These are phyloP conservation scores for Geranomyces variabilis DNA, from an alignment of 192 early-diverging fungal genomes.

Conservation along the genomic window DNA sequence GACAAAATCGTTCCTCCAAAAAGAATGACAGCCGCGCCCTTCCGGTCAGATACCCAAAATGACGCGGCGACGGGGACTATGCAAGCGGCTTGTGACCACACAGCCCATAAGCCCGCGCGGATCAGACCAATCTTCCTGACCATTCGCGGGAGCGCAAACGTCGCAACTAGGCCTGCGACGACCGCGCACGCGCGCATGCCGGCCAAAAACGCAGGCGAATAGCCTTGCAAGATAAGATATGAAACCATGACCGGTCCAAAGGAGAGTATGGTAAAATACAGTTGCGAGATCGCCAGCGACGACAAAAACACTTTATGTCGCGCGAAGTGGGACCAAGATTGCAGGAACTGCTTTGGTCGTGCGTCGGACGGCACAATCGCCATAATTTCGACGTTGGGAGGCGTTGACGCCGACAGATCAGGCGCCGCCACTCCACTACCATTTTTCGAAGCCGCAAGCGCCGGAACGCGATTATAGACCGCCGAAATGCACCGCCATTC, in stretches of 20 bases:
- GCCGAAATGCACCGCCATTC: conserved; percentile 27
- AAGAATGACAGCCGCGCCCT: conserved; percentile 28
- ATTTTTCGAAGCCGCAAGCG: conserved; percentile 10
- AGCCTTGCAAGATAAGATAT: conserved; percentile 40
- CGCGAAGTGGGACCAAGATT: conserved; percentile 25
- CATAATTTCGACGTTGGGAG: too few species aligned
- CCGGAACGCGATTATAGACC: conserved; percentile 32
- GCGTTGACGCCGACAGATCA: too few species aligned
- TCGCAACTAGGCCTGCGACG: conserved; percentile 41
- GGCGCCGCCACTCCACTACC: not conserved
- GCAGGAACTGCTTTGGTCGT: not conserved
- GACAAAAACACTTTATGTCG: conserved; percentile 41
- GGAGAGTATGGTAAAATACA: conserved; percentile 52
- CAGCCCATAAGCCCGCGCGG: conserved; percentile 39
- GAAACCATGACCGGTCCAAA: conserved; percentile 47
- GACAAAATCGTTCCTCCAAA: conserved; percentile 41
- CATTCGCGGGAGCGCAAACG: conserved; percentile 35
- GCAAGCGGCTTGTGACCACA: conserved; percentile 40
- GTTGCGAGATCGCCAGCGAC: conserved; percentile 42
- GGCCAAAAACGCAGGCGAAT: conserved; percentile 39
- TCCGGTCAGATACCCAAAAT: conserved; percentile 30
- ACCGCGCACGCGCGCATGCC: conserved; percentile 39
- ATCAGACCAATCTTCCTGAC: conserved; percentile 39
- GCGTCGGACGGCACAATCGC: too few species aligned
- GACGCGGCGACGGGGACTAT: conserved; percentile 29